phyloP scores from a whole-genome alignment of 768 basidiomycete species.

The Tricholoma furcatifolium region DNA sequence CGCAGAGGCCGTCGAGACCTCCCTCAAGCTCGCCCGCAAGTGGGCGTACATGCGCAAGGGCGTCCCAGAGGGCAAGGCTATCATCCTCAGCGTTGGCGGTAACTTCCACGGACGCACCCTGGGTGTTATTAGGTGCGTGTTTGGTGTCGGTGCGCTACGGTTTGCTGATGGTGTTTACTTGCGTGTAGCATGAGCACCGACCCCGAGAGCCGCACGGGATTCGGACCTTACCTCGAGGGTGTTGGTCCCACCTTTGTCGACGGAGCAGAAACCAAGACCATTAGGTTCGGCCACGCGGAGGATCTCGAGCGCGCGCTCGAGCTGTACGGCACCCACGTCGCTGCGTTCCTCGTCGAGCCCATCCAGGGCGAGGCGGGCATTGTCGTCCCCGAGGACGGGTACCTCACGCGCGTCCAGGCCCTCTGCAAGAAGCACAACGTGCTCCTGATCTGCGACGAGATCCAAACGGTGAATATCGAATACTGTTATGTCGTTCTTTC shows the following conservation, averaged over 20 bases:
- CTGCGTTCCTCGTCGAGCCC: slow-evolving; percentile 94
- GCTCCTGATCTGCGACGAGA: slow-evolving; percentile 96
- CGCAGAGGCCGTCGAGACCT: slow-evolving; percentile 96
- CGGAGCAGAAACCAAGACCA: slow-evolving; percentile 49
- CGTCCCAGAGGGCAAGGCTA: slow-evolving; percentile 77
- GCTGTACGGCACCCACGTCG: slow-evolving; percentile 76
- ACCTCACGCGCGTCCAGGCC: slow-evolving; percentile 71
- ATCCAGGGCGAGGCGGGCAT: slow-evolving; percentile 99
- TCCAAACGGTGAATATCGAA: slow-evolving; percentile 74
- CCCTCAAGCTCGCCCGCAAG: slow-evolving; percentile 93
- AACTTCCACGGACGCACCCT: slow-evolving; percentile 97
- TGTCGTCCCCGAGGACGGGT: slow-evolving; percentile 87
- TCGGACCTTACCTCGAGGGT: slow-evolving; percentile 86
- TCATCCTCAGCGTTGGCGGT: slow-evolving; percentile 80
- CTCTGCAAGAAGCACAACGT: slow-evolving; percentile 93
- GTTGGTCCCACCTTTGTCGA: slow-evolving; percentile 80
- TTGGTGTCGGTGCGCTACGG: not conserved
- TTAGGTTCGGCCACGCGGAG: slow-evolving; percentile 80
- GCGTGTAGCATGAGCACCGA: slow-evolving; percentile 85
- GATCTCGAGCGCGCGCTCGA: slow-evolving; percentile 85
- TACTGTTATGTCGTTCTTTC: no score
- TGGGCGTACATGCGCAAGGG: slow-evolving; percentile 94
- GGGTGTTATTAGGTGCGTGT: slow-evolving; percentile 73
- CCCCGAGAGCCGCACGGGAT: slow-evolving; percentile 81
- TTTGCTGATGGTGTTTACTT: slow-evolving; percentile 10